These are phyloP conservation scores for Coleophoma cylindrospora DNA, from an alignment of 2,329 filamentous ascomycete genomes.

Conservation along the genomic window DNA sequence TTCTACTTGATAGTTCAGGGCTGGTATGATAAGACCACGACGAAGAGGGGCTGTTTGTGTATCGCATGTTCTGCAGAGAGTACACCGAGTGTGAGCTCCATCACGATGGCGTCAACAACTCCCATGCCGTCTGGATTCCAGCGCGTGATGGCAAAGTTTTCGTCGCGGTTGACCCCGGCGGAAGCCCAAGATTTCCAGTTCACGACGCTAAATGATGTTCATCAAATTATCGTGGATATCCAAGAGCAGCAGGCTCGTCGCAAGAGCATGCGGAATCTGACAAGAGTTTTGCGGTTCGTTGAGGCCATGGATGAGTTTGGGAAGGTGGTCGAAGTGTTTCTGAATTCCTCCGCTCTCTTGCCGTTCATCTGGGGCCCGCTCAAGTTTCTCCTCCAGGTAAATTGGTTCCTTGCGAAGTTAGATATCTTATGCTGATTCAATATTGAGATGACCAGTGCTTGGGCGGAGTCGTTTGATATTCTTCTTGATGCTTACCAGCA, in stretches of 20 bases:
- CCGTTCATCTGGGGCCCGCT: slow-evolving; percentile 32
- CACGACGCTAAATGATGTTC: slow-evolving; percentile 16
- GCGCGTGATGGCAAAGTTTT: slow-evolving; percentile 7
- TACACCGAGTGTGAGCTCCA: no score
- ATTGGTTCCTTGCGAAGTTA: not conserved
- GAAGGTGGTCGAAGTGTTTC: slow-evolving; percentile 29
- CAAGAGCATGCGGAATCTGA: slow-evolving; percentile 22
- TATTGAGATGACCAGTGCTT: slow-evolving; percentile 26
- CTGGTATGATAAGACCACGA: no score
- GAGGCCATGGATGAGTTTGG: slow-evolving; percentile 31
- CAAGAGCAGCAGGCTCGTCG: slow-evolving; percentile 23
- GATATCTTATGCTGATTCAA: no score
- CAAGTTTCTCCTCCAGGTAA: slow-evolving; percentile 28
- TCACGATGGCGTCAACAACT: not conserved
- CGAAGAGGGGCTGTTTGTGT: no score
- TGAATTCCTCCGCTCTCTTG: slow-evolving; percentile 25
- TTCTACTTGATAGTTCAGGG: no score
- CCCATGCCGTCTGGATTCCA: slow-evolving; percentile 7
- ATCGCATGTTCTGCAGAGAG: no score
- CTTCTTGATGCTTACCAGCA: slow-evolving; percentile 32
- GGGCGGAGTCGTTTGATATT: slow-evolving; percentile 28
- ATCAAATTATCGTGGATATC: slow-evolving; percentile 14
- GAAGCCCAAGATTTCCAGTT: slow-evolving; percentile 10
- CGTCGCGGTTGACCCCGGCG: slow-evolving; percentile 3
- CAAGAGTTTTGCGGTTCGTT: slow-evolving; percentile 22